Base-by-base conservation (phyloP, 805 yeast species). In the Candida sphagnicola region DNA sequence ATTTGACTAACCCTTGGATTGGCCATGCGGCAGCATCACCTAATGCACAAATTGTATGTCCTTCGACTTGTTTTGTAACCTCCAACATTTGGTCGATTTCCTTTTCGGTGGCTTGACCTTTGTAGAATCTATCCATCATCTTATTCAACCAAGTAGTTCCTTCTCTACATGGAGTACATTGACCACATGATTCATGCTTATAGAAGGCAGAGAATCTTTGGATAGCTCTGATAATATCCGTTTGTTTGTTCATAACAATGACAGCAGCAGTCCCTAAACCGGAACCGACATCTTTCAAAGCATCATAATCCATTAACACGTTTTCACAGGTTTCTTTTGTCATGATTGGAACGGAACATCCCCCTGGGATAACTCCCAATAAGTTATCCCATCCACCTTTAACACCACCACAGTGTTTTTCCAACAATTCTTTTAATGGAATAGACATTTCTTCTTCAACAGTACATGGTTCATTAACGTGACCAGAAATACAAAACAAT, bases 21-120 rank as follows among this genome's bases (percentile, higher is more conserved):
- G 95, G 95, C 95, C 95, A 86, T 21, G 93, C 89, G 42, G 95
- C 88, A 24, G 95, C 95, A 57, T 86, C 95, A 43, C 95, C 95
- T 56, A 86, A 73, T 23, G 95, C 95, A 70, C 95, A 86, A 55
- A 86, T 86, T 37, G 95, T 85, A 66, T 87, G 95, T 35, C 95
- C 95, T 66, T 87, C 95, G 51, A 86, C 79, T 61, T 85, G 88
- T 69, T 85, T 84, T 44, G 90, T 81, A 53, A 87, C 78, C 67
- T 87, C 95, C 53, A 77, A 74, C 42, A 88, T 79, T 85, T 78
- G 79, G 57, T 87, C 95, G 53, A 87, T 87, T 63, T 87, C 95
- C 49, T 77, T 77, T 55, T 75, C 81, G 44, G 75, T 73, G 34
- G 93, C 95, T 69, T 85, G 93, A 36, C 95, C 95, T 43, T 65